phyloP scores from a whole-genome alignment of 2,329 filamentous ascomycete species.

The Diaporthe helianthi region DNA sequence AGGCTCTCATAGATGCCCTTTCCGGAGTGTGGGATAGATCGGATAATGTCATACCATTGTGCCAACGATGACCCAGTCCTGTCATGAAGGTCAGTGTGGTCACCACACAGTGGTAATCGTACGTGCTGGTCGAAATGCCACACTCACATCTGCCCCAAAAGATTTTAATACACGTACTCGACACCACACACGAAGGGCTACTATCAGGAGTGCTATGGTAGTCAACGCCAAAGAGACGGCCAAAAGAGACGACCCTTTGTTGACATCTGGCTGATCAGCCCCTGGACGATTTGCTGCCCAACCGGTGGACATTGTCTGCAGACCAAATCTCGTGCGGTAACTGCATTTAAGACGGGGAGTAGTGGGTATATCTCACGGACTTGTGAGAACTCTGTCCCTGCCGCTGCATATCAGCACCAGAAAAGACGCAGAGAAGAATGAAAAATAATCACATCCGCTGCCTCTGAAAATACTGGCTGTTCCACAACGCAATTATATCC shows the following conservation, averaged over 20 bases:
- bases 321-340: background rate
- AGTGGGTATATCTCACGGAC: background rate
- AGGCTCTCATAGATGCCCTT: too few relatives aligned
- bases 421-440: background rate
- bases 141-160: conserved; percentile 6
- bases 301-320: background rate
- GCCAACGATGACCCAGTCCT: background rate
- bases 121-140: background rate
- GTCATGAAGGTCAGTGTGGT: background rate
- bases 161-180: background rate
- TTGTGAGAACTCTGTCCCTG: background rate
- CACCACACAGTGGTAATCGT: background rate
- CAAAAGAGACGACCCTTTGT: background rate
- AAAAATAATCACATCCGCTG: background rate
- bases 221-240: background rate
- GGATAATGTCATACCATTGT: background rate
- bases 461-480: too few relatives aligned
- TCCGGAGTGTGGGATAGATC: too few relatives aligned
- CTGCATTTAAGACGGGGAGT: background rate
- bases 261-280: background rate
- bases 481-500: background rate
- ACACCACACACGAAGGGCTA: background rate
- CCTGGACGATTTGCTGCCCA: conserved; percentile 5
- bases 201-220: background rate
- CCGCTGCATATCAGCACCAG: too few relatives aligned